Percentiles rank a stretch among this genome's conserved stretches.
Evolutionary conservation across 1,139 yeast species (phyloP).

Genomic region (Geotrichum siamense): DNA sequence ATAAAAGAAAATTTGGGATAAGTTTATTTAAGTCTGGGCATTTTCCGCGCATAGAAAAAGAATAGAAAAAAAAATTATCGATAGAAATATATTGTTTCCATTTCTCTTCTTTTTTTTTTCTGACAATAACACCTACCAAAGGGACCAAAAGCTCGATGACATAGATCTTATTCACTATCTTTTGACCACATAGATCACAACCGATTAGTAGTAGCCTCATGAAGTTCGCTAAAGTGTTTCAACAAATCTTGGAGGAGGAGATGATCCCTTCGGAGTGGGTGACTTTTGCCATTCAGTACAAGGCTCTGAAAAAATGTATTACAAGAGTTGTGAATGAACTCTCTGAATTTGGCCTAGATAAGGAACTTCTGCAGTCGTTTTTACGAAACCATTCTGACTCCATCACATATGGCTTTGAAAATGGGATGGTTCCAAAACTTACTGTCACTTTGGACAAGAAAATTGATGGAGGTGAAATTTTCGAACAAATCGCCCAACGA

Average conservation of each 20-base stretch:
- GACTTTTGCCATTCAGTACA: slow-evolving; percentile 63
- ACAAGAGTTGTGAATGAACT: slow-evolving; percentile 56
- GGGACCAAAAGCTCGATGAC: no score
- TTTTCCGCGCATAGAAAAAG: no score
- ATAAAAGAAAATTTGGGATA: no score
- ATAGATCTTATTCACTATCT: no score
- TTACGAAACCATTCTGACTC: slow-evolving; percentile 24
- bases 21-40: no score
- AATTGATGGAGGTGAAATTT: slow-evolving; percentile 19
- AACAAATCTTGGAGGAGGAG: slow-evolving; percentile 53
- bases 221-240: slow-evolving; percentile 71
- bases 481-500: slow-evolving; percentile 18
- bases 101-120: no score
- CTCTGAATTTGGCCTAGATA: slow-evolving; percentile 33
- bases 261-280: slow-evolving; percentile 65
- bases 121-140: no score
- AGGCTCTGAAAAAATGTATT: slow-evolving; percentile 59
- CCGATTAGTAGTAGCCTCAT: no score
- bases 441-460: slow-evolving; percentile 22
- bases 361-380: slow-evolving; percentile 42
- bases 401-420: slow-evolving; percentile 26
- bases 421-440: slow-evolving; percentile 24
- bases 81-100: no score
- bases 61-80: no score
- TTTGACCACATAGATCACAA: no score